phyloP scores from a whole-genome alignment of 108 stramenopile genomes.

The Aurantiochytrium sp. region DNA sequence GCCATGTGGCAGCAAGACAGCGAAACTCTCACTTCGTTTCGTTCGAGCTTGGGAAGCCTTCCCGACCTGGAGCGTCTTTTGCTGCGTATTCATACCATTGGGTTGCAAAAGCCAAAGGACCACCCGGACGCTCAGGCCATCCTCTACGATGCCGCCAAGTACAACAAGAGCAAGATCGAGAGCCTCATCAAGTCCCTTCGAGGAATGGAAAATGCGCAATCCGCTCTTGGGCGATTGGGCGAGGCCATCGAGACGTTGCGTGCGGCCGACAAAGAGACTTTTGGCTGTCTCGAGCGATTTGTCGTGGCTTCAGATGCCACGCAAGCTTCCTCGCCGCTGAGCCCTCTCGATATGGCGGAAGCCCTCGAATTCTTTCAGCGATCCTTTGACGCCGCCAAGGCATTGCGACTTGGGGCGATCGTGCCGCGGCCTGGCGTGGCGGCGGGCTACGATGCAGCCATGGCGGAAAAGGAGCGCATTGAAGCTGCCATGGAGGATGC shows the following conservation, averaged over 20 bases:
- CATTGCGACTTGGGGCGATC: constrained; percentile 59
- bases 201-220: constrained; percentile 57
- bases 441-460: constrained; percentile 78
- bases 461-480: constrained; percentile 73
- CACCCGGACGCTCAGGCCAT: constrained; percentile 93
- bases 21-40: constrained; percentile 64
- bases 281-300: background rate
- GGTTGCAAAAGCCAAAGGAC: constrained; percentile 31
- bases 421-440: constrained; percentile 78
- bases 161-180: constrained; percentile 84
- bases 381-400: constrained; percentile 80
- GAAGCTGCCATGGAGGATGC: constrained; percentile 40
- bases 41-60: constrained; percentile 51
- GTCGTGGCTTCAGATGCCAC: background rate
- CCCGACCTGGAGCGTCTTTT: constrained; percentile 91
- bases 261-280: background rate
- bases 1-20: constrained; percentile 32
- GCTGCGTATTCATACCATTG: constrained; percentile 82
- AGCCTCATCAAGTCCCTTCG: constrained; percentile 69
- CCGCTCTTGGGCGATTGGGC: constrained; percentile 69
- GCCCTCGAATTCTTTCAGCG: constrained; percentile 77
- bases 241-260: constrained; percentile 19
- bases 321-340: background rate
- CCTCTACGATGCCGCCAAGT: constrained; percentile 78
- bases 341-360: constrained; percentile 63